Conservation (phyloP, 2,329 filamentous ascomycete species). For the Amauroascus verrucosus region DNA sequence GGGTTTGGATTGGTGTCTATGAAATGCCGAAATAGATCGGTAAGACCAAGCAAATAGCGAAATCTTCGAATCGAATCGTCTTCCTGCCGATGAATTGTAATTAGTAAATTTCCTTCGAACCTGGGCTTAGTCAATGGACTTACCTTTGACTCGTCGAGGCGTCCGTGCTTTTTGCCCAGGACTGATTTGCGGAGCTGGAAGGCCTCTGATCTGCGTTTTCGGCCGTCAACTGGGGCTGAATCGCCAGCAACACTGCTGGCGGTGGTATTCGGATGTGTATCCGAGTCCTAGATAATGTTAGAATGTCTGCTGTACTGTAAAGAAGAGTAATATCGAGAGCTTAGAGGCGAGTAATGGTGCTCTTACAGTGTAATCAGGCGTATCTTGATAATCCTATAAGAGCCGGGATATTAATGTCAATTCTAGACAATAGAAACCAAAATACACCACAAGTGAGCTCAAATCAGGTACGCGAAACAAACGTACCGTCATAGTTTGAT, state of each 20-base stretch:
- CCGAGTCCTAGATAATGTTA: constrained; percentile 44
- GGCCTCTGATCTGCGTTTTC: constrained; percentile 75
- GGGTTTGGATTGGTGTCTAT: constrained; percentile 97
- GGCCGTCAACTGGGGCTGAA: constrained; percentile 55
- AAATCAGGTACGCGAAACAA: constrained; percentile 2
- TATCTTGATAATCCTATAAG: constrained; percentile 44
- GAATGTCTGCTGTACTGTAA: neutral
- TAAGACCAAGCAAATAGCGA: constrained; percentile 85
- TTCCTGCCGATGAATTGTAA: constrained; percentile 49
- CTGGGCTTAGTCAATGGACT: neutral
- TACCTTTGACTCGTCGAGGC: constrained; percentile 84
- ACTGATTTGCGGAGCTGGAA: constrained; percentile 85
- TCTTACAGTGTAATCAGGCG: constrained; percentile 51
- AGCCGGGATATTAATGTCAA: constrained; percentile 5
- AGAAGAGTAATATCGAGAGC: neutral
- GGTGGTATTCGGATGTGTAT: constrained; percentile 56
- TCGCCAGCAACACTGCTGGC: constrained; percentile 84
- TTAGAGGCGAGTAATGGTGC: neutral
- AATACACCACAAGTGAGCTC: neutral
- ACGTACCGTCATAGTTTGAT: constrained; percentile 32
- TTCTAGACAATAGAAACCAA: neutral
- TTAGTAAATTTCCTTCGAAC: constrained; percentile 13
- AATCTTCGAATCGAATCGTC: constrained; percentile 92
- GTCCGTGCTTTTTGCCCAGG: constrained; percentile 88
- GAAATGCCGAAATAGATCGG: constrained; percentile 95